phyloP scores from a whole-genome alignment of 1,284 basidiomycete genomes.

The Cryptococcus sp. region DNA sequence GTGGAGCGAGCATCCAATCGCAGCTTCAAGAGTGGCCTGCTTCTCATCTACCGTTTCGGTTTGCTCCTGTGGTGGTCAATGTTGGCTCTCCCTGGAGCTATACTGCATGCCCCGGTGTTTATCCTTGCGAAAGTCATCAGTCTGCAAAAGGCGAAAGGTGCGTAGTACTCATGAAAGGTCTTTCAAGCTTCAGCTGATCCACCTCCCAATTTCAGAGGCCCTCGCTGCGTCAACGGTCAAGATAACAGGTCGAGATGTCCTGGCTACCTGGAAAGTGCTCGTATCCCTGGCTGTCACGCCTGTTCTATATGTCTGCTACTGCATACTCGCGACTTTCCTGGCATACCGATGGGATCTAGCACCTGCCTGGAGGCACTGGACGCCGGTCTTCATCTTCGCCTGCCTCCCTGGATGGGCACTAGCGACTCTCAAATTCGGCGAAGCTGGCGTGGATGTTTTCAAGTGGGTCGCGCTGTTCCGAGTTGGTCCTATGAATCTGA shows the following conservation, averaged over 20 bases:
- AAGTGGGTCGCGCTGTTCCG: conserved; percentile 62
- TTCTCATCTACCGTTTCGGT: conserved; percentile 80
- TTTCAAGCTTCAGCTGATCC: not conserved
- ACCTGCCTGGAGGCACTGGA: conserved; percentile 68
- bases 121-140: conserved; percentile 88
- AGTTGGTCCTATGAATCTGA: not conserved
- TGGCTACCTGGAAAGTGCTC: conserved; percentile 98
- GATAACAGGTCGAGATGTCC: conserved; percentile 89
- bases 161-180: conserved; percentile 11
- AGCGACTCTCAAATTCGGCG: conserved; percentile 95
- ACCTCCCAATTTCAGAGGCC: conserved; percentile 66
- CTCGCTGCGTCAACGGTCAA: conserved; percentile 96
- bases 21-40: conserved; percentile 82
- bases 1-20: conserved; percentile 80
- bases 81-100: conserved; percentile 89
- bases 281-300: conserved; percentile 91
- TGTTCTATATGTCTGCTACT: conserved; percentile 82
- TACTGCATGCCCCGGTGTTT: conserved; percentile 94
- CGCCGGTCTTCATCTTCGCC: conserved; percentile 76
- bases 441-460: conserved; percentile 97
- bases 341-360: conserved; percentile 67
- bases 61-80: conserved; percentile 82
- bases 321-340: conserved; percentile 73
- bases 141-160: conserved; percentile 86
- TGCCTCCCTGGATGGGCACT: conserved; percentile 87